Percentiles rank a stretch among this genome's conserved stretches.
Conservation (phyloP, 1,284 basidiomycete genomes). For the Entoloma clypeatum region DNA sequence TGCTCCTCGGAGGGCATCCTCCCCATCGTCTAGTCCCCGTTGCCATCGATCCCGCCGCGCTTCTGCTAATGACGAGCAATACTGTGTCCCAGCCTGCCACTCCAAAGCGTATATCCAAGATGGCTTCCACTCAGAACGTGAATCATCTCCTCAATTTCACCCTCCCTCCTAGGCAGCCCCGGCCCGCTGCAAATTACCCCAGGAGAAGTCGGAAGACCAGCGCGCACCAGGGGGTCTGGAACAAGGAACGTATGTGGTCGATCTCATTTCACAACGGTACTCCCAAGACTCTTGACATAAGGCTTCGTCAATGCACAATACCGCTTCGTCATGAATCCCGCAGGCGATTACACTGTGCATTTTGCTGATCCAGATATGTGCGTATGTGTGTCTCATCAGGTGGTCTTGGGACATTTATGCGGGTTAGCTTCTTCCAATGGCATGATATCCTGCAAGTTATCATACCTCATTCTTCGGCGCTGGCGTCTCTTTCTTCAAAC, state of each 20-base stretch:
- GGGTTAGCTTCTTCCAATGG: slow-evolving; percentile 85
- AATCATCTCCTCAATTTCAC: slow-evolving; percentile 85
- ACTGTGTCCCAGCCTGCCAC: slow-evolving; percentile 32
- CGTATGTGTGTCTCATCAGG: slow-evolving; percentile 28
- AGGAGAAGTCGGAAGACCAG: slow-evolving; percentile 70
- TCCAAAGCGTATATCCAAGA: slow-evolving; percentile 61
- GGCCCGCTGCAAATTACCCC: slow-evolving; percentile 53
- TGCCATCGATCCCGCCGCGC: background rate
- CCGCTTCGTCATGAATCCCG: slow-evolving; percentile 90
- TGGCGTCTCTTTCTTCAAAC: slow-evolving; percentile 48
- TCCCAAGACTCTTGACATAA: slow-evolving; percentile 27
- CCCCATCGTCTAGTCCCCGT: slow-evolving; percentile 1
- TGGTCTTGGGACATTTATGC: slow-evolving; percentile 16
- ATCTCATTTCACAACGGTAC: background rate
- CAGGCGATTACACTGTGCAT: slow-evolving; percentile 89
- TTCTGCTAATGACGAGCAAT: slow-evolving; percentile 37
- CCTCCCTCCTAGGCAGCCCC: slow-evolving; percentile 71
- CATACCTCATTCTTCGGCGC: slow-evolving; percentile 74
- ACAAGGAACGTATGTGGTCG: slow-evolving; percentile 75
- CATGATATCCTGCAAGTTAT: slow-evolving; percentile 95
- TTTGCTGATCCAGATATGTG: slow-evolving; percentile 94
- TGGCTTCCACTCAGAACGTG: slow-evolving; percentile 61
- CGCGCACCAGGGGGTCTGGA: slow-evolving; percentile 66
- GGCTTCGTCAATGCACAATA: slow-evolving; percentile 94
- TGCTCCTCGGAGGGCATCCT: too few relatives aligned